Percentiles rank a stretch among this genome's conserved stretches.
Evolutionary conservation across 805 yeast genomes (phyloP).

Genomic region (Lipomyces sp.): DNA sequence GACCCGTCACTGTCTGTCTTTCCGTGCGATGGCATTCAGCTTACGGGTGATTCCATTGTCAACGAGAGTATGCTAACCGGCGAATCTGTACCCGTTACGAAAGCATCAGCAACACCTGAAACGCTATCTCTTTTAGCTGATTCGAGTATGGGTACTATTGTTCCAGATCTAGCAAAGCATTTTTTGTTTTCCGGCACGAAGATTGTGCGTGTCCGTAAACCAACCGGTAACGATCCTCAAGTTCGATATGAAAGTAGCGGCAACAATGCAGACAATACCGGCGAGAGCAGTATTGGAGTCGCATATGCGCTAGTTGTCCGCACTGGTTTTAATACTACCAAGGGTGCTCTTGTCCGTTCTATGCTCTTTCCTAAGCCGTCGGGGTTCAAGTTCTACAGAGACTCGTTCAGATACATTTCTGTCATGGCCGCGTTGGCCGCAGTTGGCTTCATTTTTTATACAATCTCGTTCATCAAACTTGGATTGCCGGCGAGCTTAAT

Average conservation of each 20-base stretch:
- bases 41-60: constrained; percentile 93
- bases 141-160: constrained; percentile 49
- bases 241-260: too few species aligned
- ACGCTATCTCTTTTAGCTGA: constrained; percentile 41
- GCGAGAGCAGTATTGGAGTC: constrained; percentile 54
- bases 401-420: constrained; percentile 93
- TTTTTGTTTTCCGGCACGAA: constrained; percentile 86
- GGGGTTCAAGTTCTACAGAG: constrained; percentile 88
- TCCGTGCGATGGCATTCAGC: constrained; percentile 85
- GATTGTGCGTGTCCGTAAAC: constrained; percentile 74
- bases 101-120: constrained; percentile 61
- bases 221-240: constrained; percentile 36
- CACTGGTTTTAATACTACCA: constrained; percentile 93
- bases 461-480: constrained; percentile 73
- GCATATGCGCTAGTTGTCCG: constrained; percentile 84
- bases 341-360: constrained; percentile 88
- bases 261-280: constrained; percentile 12
- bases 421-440: constrained; percentile 85
- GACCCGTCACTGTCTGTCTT: constrained; percentile 71
- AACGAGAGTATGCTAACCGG: constrained; percentile 98
- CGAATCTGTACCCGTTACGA: constrained; percentile 95
- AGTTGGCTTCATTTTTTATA: constrained; percentile 78
- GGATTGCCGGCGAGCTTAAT: constrained; percentile 69
- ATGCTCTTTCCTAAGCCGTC: constrained; percentile 96
- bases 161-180: constrained; percentile 66